Evolutionary conservation across 371 early-diverging fungal species (phyloP).

Genomic region (Nematocida ausubeli): DNA sequence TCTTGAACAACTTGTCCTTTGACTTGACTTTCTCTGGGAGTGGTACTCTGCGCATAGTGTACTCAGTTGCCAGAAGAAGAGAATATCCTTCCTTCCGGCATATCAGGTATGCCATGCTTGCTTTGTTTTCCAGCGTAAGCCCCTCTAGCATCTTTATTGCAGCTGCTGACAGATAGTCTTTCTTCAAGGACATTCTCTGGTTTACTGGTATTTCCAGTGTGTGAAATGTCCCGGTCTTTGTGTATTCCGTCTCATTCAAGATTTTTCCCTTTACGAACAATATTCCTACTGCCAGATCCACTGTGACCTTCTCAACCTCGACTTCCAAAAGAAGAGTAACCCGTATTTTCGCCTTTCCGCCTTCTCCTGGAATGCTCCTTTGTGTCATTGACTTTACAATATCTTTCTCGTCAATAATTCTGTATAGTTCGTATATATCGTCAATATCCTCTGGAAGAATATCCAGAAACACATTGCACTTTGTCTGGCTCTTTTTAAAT

Average conservation of each 20-base stretch:
- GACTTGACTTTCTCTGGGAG: conserved; percentile 61
- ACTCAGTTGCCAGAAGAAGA: conserved; percentile 46
- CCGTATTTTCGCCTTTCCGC: conserved; percentile 58
- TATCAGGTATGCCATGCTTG: conserved; percentile 61
- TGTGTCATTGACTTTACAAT: conserved; percentile 58
- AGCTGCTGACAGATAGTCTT: conserved; percentile 44
- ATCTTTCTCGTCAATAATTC: conserved; percentile 60
- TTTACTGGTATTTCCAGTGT: conserved; percentile 61
- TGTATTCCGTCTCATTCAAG: conserved; percentile 61
- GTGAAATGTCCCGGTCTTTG: conserved; percentile 64
- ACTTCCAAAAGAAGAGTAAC: conserved; percentile 60
- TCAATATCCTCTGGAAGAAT: conserved; percentile 61
- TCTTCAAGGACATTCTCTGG: conserved; percentile 61
- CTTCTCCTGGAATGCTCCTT: conserved; percentile 61
- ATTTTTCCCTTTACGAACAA: conserved; percentile 66
- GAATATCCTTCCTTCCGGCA: conserved; percentile 62
- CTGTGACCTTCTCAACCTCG: conserved; percentile 56
- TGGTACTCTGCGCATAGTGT: conserved; percentile 45
- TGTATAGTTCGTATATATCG: conserved; percentile 65
- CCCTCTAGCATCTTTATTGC: conserved; percentile 54
- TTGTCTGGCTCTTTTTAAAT: conserved; percentile 18
- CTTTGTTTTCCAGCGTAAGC: conserved; percentile 49
- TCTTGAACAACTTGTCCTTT: conserved; percentile 42
- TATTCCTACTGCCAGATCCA: conserved; percentile 62
- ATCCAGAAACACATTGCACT: conserved; percentile 32